A percentile compares a stretch with the other conserved stretches of the same genome.
phyloP scores from a whole-genome alignment of 495 filamentous ascomycete genomes.

The Aspergillus panamensis region DNA sequence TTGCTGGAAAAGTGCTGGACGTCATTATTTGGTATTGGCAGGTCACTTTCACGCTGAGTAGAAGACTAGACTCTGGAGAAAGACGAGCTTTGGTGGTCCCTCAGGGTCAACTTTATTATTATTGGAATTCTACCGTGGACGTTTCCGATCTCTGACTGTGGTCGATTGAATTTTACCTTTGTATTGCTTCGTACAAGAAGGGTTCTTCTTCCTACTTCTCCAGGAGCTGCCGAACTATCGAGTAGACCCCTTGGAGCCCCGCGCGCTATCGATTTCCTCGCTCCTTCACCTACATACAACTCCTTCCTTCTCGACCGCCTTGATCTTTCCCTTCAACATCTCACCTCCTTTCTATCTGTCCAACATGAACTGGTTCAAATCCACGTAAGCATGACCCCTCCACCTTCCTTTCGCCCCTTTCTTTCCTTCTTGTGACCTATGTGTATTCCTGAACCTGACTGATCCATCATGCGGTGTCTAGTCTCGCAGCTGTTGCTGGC shows the following conservation, averaged over 20 bases:
- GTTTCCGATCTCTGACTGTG: not conserved
- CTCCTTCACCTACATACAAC: constrained; percentile 18
- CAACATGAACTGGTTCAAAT: constrained; percentile 69
- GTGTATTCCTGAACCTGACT: constrained; percentile 14
- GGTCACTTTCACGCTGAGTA: not conserved
- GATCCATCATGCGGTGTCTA: constrained; percentile 36
- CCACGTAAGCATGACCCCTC: constrained; percentile 50
- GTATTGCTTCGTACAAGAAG: too few relatives aligned
- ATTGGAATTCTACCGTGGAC: not conserved
- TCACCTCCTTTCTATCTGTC: constrained; percentile 9
- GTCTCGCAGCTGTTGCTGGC: constrained; percentile 86
- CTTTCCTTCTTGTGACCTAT: constrained; percentile 1
- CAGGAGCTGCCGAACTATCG: not conserved
- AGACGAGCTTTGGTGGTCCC: not conserved
- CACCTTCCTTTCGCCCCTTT: not conserved
- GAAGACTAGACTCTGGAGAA: too few relatives aligned
- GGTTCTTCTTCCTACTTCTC: not conserved
- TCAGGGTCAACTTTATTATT: not conserved
- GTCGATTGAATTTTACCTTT: too few relatives aligned
- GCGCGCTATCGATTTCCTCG: constrained; percentile 33
- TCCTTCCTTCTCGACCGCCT: constrained; percentile 25
- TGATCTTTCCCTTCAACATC: constrained; percentile 16
- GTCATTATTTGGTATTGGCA: constrained; percentile 3
- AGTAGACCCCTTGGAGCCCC: constrained; percentile 27
- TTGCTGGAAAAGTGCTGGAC: constrained; percentile 12